Base-by-base conservation (phyloP, 306 rosid species). In the Prunus armeniaca region DNA sequence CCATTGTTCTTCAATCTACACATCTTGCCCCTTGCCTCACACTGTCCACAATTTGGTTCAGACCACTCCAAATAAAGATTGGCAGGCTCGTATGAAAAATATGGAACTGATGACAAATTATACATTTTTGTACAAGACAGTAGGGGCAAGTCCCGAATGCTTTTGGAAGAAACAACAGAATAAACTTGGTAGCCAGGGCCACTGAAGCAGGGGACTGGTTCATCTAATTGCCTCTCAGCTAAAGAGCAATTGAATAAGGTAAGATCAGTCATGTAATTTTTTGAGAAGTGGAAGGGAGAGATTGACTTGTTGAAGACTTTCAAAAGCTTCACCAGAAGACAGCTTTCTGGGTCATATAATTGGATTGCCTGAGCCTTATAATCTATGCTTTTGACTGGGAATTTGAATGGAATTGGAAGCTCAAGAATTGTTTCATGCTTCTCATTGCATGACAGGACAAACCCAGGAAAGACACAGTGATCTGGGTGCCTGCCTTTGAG, bases 1-100 rank as follows among this genome's bases (percentile, higher is more conserved):
- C 51, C 20, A 38, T 19, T 52, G 12, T 73, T 83, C 69, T 84
- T 84, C 78, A 75, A 76, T 4, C 78, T 22, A 71, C 90, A 84
- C 8, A 0, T 54, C 5, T 9, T 74, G 45, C 83, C 77, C 11
- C 71, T 19, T 62, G 65, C 72, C 62, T 80, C 78, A 34, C 90
- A 84, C 0, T 10, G 30, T 71, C 13, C 38, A 46, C 88, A 84
- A 12, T 17, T 17, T 22, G 90, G 84, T 18, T 22, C 5, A 3
- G 47, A 65, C 88, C 88, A 82, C 13, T 1, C 64, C 74, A 87
- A 74, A 52, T 5, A 20, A 52, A 86, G 50, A 15, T 7, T 4
- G 6, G 0, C 41, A 17, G n/a, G 0, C 6, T 2, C 0, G 15
- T 6, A 8, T 12, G 22, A 9, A 3, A 0, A 4, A 25, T 0